Evolutionary conservation across 257 asterid genomes (phyloP).

Genomic region (Nicotiana tabacum): DNA sequence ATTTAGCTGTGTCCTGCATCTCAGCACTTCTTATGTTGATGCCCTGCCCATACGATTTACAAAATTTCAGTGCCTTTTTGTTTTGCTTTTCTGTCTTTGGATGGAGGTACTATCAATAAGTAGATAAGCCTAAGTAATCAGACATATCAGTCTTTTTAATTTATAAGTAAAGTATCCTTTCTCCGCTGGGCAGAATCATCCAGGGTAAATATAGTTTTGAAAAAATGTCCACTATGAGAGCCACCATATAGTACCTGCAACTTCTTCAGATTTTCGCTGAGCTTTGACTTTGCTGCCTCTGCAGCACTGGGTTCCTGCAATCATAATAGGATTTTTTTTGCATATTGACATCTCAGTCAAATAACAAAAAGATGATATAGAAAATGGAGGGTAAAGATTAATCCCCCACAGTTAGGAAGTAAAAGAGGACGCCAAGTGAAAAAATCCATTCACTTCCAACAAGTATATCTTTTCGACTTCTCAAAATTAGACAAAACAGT

Average conservation of each 20-base stretch:
- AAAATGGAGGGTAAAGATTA: neutral
- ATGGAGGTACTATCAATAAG: too few relatives aligned
- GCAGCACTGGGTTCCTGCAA: slow-evolving; percentile 73
- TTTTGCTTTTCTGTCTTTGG: too few relatives aligned
- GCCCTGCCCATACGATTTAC: slow-evolving; percentile 41
- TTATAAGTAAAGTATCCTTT: too few relatives aligned
- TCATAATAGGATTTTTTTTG: neutral
- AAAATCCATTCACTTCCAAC: neutral
- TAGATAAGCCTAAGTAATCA: too few relatives aligned
- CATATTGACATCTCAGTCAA: neutral
- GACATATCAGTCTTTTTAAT: too few relatives aligned
- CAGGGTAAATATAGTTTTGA: neutral
- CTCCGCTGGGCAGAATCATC: neutral
- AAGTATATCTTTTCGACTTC: neutral
- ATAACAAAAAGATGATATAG: neutral
- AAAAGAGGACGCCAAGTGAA: neutral
- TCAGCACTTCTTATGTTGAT: slow-evolving; percentile 70
- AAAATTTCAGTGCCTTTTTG: neutral
- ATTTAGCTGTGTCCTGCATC: slow-evolving; percentile 84
- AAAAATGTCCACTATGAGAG: neutral
- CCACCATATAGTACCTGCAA: slow-evolving; percentile 55
- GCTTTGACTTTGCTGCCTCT: slow-evolving; percentile 52
- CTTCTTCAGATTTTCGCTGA: slow-evolving; percentile 73
- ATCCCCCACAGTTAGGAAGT: neutral
- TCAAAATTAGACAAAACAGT: neutral